phyloP scores from a whole-genome alignment of 1,284 basidiomycete species.

The Wallemia ichthyophaga region DNA sequence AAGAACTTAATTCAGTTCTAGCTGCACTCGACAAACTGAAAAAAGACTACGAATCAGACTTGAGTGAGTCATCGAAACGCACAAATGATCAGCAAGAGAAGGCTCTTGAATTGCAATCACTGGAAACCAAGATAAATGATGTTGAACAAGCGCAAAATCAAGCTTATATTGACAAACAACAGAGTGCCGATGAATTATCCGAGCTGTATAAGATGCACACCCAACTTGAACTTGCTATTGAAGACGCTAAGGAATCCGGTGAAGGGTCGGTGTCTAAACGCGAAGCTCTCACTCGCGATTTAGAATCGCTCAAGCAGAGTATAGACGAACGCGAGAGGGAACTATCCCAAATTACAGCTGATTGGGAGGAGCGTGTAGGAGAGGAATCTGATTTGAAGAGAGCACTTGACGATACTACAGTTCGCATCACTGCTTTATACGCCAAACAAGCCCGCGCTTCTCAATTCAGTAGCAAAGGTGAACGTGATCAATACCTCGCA shows the following conservation, averaged over 20 bases:
- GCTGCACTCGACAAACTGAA: slow-evolving; percentile 39
- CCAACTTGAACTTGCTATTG: slow-evolving; percentile 25
- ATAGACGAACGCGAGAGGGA: slow-evolving; percentile 27
- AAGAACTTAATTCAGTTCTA: slow-evolving; percentile 64
- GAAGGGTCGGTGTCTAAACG: slow-evolving; percentile 1
- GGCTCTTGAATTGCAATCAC: neutral
- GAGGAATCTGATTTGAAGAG: slow-evolving; percentile 2
- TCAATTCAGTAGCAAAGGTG: slow-evolving; percentile 50
- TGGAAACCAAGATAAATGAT: slow-evolving; percentile 8
- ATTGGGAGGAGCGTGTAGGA: slow-evolving; percentile 24
- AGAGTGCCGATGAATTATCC: slow-evolving; percentile 47
- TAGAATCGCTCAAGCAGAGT: slow-evolving; percentile 4
- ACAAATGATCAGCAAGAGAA: neutral
- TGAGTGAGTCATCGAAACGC: neutral
- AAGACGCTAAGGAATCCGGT: slow-evolving; percentile 1
- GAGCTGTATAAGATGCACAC: slow-evolving; percentile 35
- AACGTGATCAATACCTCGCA: slow-evolving; percentile 46
- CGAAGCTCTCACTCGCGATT: slow-evolving; percentile 2
- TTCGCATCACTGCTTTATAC: slow-evolving; percentile 38
- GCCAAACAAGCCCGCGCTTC: slow-evolving; percentile 62
- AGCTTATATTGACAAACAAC: slow-evolving; percentile 56
- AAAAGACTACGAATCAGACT: slow-evolving; percentile 13
- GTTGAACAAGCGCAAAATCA: slow-evolving; percentile 36
- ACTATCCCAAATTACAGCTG: slow-evolving; percentile 26
- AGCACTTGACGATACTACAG: slow-evolving; percentile 37